Percentiles rank a stretch among this genome's conserved stretches.
Conservation (phyloP, 345 rosid genomes). For the Lepidium africanum region DNA sequence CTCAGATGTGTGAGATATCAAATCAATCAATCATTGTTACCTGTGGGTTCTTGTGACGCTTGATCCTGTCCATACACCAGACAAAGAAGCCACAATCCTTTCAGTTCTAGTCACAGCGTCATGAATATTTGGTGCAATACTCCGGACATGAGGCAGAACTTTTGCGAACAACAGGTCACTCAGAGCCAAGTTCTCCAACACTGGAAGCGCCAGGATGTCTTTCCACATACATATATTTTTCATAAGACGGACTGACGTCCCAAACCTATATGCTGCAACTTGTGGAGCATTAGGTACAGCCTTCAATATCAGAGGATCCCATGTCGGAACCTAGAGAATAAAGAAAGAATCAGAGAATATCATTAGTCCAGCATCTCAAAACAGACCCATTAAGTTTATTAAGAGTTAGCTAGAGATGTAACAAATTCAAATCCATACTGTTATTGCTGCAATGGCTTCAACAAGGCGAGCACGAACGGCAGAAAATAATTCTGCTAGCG, state of each 20-base stretch:
- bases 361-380: background rate
- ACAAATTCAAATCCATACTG: constrained; percentile 32
- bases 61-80: constrained; percentile 77
- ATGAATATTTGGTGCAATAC: constrained; percentile 68
- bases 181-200: constrained; percentile 76
- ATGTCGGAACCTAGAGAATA: constrained; percentile 66
- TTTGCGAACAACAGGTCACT: constrained; percentile 74
- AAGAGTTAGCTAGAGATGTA: constrained; percentile 6
- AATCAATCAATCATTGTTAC: constrained; percentile 28
- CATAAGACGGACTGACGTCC: constrained; percentile 77
- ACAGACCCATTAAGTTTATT: background rate
- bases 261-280: constrained; percentile 83
- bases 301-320: constrained; percentile 72
- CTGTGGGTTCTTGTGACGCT: constrained; percentile 51
- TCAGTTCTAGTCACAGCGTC: constrained; percentile 84
- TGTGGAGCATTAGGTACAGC: constrained; percentile 82
- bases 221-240: constrained; percentile 90
- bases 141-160: constrained; percentile 75
- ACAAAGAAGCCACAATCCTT: constrained; percentile 62
- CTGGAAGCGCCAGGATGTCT: constrained; percentile 68
- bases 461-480: constrained; percentile 65
- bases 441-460: constrained; percentile 56
- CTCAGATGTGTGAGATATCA: background rate
- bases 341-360: constrained; percentile 6
- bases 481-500: constrained; percentile 49